phyloP scores from a whole-genome alignment of 352 stramenopile species.

The Phytophthora pinifolia region DNA sequence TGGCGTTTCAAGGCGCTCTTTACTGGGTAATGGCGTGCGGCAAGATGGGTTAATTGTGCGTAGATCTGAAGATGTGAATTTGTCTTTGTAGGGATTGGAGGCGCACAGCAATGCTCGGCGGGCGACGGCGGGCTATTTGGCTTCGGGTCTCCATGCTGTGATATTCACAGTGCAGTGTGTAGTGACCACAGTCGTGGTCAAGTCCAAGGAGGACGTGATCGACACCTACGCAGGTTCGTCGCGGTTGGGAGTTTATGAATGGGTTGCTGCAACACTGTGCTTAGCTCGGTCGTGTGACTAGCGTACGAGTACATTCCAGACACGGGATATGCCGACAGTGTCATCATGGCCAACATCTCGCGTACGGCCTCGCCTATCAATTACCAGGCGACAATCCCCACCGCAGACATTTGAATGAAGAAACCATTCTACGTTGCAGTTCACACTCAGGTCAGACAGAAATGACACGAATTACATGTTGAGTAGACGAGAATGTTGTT shows the following conservation, averaged over 20 bases:
- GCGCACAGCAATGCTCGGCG: slow-evolving; percentile 33
- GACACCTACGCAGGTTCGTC: slow-evolving; percentile 77
- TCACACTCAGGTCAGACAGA: slow-evolving; percentile 1
- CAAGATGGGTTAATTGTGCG: background rate
- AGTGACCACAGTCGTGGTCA: slow-evolving; percentile 62
- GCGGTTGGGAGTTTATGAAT: background rate
- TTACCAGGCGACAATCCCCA: slow-evolving; percentile 60
- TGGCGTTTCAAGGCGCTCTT: slow-evolving; percentile 66
- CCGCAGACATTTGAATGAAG: slow-evolving; percentile 56
- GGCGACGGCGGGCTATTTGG: slow-evolving; percentile 43
- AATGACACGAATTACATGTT: slow-evolving; percentile 18
- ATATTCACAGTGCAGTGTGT: slow-evolving; percentile 67
- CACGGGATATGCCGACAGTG: slow-evolving; percentile 42
- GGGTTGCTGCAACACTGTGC: slow-evolving; percentile 1
- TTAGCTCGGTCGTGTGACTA: slow-evolving; percentile 11
- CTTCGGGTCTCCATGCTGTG: slow-evolving; percentile 45
- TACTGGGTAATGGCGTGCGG: slow-evolving; percentile 52
- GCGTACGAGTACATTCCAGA: slow-evolving; percentile 87
- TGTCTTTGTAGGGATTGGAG: slow-evolving; percentile 40
- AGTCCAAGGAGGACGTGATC: slow-evolving; percentile 84
- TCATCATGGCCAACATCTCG: slow-evolving; percentile 40
- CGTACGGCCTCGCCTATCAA: slow-evolving; percentile 47
- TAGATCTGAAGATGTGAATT: background rate
- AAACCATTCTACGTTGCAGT: slow-evolving; percentile 18
- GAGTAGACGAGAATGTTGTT: slow-evolving; percentile 6